Conservation (phyloP, 2,329 filamentous ascomycete species). For the Elsinoe fawcettii region DNA sequence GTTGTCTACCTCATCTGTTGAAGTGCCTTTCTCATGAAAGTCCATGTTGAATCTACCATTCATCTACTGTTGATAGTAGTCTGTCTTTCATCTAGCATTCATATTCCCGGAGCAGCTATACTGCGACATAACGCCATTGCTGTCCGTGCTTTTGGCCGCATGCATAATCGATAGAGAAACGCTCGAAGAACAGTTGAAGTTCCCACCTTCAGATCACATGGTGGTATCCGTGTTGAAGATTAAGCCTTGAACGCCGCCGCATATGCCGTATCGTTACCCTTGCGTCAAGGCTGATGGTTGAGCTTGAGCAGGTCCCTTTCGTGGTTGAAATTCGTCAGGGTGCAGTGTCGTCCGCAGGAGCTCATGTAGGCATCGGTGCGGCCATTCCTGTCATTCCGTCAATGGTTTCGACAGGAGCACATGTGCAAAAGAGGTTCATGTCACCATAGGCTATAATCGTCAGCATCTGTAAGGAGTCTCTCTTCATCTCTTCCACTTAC, state of each 20-base stretch:
- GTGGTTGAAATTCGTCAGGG: constrained; percentile 6
- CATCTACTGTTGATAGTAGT: neutral
- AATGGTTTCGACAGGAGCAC: constrained; percentile 66
- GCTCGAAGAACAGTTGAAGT: constrained; percentile 11
- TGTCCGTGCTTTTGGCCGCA: neutral
- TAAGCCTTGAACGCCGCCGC: neutral
- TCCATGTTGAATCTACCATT: neutral
- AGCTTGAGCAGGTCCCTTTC: neutral
- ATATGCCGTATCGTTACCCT: neutral
- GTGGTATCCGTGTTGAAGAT: neutral
- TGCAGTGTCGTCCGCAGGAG: neutral
- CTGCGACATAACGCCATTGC: neutral
- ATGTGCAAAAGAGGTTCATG: constrained; percentile 90
- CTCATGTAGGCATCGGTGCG: constrained; percentile 26
- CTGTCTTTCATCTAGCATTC: neutral
- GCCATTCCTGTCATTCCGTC: constrained; percentile 30
- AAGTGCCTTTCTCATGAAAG: neutral
- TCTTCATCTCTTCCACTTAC: constrained; percentile 49
- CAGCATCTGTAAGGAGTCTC: constrained; percentile 19
- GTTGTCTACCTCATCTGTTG: neutral
- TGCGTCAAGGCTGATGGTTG: neutral
- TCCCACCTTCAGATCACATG: neutral
- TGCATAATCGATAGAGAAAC: neutral
- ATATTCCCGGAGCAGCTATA: neutral
- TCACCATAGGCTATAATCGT: constrained; percentile 67